These are phyloP conservation scores for Suillus hirtellus DNA, from an alignment of 768 basidiomycete species.

Conservation along the genomic window DNA sequence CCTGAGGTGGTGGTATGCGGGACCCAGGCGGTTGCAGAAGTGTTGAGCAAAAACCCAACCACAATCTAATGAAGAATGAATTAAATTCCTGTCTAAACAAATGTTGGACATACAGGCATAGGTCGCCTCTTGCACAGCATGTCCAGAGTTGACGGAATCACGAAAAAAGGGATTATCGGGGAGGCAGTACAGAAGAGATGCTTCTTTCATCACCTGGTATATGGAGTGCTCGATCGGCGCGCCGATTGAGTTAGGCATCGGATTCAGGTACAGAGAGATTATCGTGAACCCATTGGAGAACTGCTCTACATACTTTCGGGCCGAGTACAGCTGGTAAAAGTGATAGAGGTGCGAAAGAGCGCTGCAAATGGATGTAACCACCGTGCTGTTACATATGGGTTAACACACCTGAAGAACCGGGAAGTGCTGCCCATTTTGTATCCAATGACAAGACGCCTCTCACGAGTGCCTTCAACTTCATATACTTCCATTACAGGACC, in stretches of 20 bases:
- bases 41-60: conserved; percentile 99
- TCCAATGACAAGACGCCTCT: conserved; percentile 92
- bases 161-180: conserved; percentile 93
- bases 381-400: neutral
- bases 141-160: conserved; percentile 39
- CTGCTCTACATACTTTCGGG: conserved; percentile 99
- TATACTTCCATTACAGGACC: conserved; percentile 96
- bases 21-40: conserved; percentile 93
- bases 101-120: conserved; percentile 70
- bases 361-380: conserved; percentile 37
- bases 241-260: conserved; percentile 71
- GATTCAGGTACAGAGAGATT: conserved; percentile 93
- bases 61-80: conserved; percentile 54
- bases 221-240: conserved; percentile 98
- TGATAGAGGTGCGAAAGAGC: conserved; percentile 96
- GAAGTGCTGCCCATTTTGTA: conserved; percentile 96
- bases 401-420: conserved; percentile 68
- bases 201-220: conserved; percentile 96
- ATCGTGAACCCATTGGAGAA: conserved; percentile 97
- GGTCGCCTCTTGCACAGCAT: conserved; percentile 96
- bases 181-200: conserved; percentile 88
- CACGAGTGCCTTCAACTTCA: conserved; percentile 91
- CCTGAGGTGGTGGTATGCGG: conserved; percentile 87
- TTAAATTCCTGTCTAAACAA: conserved; percentile 6
- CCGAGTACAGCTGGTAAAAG: conserved; percentile 93